Conservation (phyloP, 1,139 yeast genomes). For the Geotrichum australiense region DNA sequence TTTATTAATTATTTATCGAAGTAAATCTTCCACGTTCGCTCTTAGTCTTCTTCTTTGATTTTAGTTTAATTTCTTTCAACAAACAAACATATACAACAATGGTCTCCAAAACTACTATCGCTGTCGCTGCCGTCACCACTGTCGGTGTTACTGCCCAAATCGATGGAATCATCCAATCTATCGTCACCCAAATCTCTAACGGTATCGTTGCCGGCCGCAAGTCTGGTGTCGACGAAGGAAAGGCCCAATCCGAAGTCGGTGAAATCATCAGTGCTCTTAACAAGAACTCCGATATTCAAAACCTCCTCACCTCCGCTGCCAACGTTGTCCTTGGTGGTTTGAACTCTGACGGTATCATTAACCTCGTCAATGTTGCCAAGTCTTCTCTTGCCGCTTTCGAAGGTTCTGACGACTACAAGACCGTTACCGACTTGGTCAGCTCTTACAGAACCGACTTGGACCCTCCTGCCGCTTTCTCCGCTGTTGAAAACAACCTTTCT, state of each 20-base stretch:
- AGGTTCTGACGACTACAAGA: conserved; percentile 17
- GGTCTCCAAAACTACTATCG: conserved; percentile 19
- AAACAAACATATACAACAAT: conserved; percentile 15
- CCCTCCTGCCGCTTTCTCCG: conserved; percentile 17
- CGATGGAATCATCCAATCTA: conserved; percentile 16
- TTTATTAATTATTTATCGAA: no score
- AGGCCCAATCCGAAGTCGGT: conserved; percentile 20
- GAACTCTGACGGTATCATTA: conserved; percentile 18
- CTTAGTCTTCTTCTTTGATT: background rate
- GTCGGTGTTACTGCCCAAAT: conserved; percentile 19
- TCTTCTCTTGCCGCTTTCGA: conserved; percentile 19
- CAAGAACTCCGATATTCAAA: conserved; percentile 16
- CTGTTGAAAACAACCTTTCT: conserved; percentile 17
- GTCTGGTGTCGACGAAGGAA: conserved; percentile 14
- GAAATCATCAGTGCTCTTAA: conserved; percentile 18
- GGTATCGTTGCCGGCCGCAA: conserved; percentile 19
- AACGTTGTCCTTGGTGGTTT: conserved; percentile 18
- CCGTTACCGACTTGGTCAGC: conserved; percentile 15
- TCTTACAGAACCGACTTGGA: conserved; percentile 16
- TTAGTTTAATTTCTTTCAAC: background rate
- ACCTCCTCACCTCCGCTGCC: conserved; percentile 18
- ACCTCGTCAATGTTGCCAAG: conserved; percentile 17
- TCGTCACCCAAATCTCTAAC: conserved; percentile 17
- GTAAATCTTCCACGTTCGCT: background rate
- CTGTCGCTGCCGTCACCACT: conserved; percentile 17